A percentile compares a stretch with the other conserved stretches of the same genome.
Conservation (phyloP, 306 rosid species). For the Trifolium pratense region DNA sequence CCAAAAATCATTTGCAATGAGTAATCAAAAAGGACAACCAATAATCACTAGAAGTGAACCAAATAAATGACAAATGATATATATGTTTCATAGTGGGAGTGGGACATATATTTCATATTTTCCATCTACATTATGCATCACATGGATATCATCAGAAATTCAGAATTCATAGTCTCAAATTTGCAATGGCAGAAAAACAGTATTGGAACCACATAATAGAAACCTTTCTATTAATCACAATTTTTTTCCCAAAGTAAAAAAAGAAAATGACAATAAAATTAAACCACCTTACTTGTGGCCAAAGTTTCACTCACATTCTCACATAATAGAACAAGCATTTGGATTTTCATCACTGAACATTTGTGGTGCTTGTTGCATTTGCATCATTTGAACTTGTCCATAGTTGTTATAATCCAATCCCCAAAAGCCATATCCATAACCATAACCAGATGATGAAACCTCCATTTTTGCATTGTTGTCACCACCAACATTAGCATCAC, state of each 20-base stretch:
- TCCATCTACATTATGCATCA: neutral
- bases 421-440: constrained; percentile 38
- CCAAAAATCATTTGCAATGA: too few species aligned
- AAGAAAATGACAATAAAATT: neutral
- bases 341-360: constrained; percentile 90
- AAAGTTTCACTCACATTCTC: constrained; percentile 1
- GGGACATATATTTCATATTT: too few species aligned
- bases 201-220: neutral
- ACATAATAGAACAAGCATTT: constrained; percentile 78
- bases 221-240: neutral
- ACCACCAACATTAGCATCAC: neutral
- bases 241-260: neutral
- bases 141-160: neutral
- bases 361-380: constrained; percentile 57
- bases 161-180: too few species aligned
- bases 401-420: constrained; percentile 22
- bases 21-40: too few species aligned
- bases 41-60: too few species aligned
- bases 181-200: neutral
- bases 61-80: too few species aligned
- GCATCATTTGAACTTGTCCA: constrained; percentile 41
- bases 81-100: too few species aligned
- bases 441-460: constrained; percentile 34
- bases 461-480: constrained; percentile 46
- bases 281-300: neutral